Evolutionary conservation across 2,329 filamentous ascomycete species (phyloP), one percentile per base, ranked within the genome.

Genomic region (Fusarium robinianum): DNA sequence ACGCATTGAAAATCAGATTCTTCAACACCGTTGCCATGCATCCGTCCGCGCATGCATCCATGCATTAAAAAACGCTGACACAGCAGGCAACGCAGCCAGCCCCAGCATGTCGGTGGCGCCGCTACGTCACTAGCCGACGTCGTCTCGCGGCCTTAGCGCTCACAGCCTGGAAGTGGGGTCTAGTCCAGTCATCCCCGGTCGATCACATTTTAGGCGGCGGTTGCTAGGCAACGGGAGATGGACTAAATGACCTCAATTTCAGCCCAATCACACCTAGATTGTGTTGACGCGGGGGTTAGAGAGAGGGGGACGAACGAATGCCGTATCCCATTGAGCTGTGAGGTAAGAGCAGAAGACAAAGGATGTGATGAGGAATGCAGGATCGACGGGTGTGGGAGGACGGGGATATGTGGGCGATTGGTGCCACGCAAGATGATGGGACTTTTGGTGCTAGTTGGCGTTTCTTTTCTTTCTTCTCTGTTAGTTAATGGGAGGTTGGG

Each of bases 91-190:
- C n/a, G n/a, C n/a, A n/a, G n/a, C n/a, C 48, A 30, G 33, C 22
- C 12, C 14, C 9, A 21, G 24, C 3, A 27, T 32, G 16, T 17
- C 32, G 37, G 49, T 49, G 39, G 50, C 24, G 25, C 25, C 36
- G 49, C 56, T 62, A 63, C 60, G 60, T 63, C 60, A 63, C 60
- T 58, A 51, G 59, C 57, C 53, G 48, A 43, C 38, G 39, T 43
- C 36, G 55, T 23, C 41, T 42, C 37, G 46, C 32, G 23, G 40
- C 47, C 23, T 53, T 55, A 51, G 56, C 50, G 46, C 32, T n/a
- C n/a, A n/a, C n/a, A n/a, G n/a, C n/a, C n/a, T n/a, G n/a, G n/a
- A n/a, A n/a, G n/a, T n/a, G n/a, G n/a, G n/a, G n/a, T n/a, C n/a
- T n/a, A n/a, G n/a, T n/a, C n/a, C n/a, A n/a, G n/a, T n/a, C n/a